Percentiles rank a stretch among this genome's conserved stretches.
phyloP scores from a whole-genome alignment of 371 early-diverging fungal species.

The Quaeritorhiza haematococci region DNA sequence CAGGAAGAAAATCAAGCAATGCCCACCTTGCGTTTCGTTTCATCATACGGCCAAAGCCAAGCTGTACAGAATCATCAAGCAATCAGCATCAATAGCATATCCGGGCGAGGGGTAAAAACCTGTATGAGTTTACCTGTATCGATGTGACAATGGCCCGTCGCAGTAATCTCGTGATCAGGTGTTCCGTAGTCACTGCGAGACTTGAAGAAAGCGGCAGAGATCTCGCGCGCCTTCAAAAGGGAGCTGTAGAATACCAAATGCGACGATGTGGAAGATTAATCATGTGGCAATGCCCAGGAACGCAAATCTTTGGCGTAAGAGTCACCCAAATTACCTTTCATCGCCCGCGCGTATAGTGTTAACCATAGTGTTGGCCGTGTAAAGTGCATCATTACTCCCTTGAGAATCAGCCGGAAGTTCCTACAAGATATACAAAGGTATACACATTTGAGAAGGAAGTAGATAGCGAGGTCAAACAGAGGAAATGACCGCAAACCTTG shows the following conservation, averaged over 20 bases:
- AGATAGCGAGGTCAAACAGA: no score
- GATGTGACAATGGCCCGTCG: conserved; percentile 52
- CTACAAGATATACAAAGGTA: conserved; percentile 1
- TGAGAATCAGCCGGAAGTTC: conserved; percentile 65
- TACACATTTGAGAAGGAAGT: background rate
- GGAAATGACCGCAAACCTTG: conserved; percentile 37
- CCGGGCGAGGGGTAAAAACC: no score
- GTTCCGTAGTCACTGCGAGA: conserved; percentile 14
- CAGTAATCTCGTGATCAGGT: conserved; percentile 25
- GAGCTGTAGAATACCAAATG: no score
- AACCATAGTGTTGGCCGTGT: conserved; percentile 71
- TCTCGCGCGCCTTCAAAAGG: no score
- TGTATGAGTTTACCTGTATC: conserved; percentile 47
- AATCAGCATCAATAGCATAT: conserved; percentile 20
- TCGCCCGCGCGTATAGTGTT: conserved; percentile 62
- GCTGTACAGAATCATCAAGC: conserved; percentile 7
- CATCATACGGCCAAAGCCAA: conserved; percentile 92
- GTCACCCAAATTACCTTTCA: no score
- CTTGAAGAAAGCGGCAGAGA: conserved; percentile 62
- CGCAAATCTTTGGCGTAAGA: no score
- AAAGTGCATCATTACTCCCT: conserved; percentile 73
- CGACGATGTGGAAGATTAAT: no score
- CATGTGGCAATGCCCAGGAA: no score
- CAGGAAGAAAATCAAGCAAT: background rate
- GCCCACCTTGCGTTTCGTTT: conserved; percentile 84